Percentiles rank a stretch among this genome's conserved stretches.
Evolutionary conservation across 148 eudicot species (phyloP).

Genomic region (Polygonum aviculare): DNA sequence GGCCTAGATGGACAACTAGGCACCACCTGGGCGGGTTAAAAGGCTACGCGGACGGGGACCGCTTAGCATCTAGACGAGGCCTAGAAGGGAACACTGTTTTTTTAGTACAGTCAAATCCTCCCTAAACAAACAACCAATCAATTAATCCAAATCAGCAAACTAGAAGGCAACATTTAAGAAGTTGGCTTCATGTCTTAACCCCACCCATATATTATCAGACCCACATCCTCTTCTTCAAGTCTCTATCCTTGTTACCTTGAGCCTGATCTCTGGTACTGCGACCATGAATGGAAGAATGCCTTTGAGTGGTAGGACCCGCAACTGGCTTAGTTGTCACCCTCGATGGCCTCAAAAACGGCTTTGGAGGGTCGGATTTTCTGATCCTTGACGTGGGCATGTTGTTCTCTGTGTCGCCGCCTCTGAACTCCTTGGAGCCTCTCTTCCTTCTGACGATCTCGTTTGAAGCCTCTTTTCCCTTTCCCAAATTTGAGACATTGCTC

Average conservation of each 20-base stretch:
- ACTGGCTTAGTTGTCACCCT: neutral
- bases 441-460: slow-evolving; percentile 39
- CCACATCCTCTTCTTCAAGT: slow-evolving; percentile 9
- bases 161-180: slow-evolving; percentile 6
- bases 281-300: neutral
- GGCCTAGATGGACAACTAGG: no score
- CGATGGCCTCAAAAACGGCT: neutral
- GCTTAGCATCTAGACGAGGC: no score
- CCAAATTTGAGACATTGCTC: slow-evolving; percentile 33
- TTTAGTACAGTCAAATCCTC: neutral
- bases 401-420: slow-evolving; percentile 64
- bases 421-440: slow-evolving; percentile 37
- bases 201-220: neutral
- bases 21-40: no score
- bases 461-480: slow-evolving; percentile 34
- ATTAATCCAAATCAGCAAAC: neutral
- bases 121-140: neutral
- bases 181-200: neutral
- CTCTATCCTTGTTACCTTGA: slow-evolving; percentile 1
- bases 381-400: slow-evolving; percentile 37
- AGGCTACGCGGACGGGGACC: no score
- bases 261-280: neutral
- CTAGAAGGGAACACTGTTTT: no score
- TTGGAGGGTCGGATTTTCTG: slow-evolving; percentile 65
- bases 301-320: slow-evolving; percentile 2